phyloP scores from a whole-genome alignment of 441 rosid species.

The Croton laevigatus region DNA sequence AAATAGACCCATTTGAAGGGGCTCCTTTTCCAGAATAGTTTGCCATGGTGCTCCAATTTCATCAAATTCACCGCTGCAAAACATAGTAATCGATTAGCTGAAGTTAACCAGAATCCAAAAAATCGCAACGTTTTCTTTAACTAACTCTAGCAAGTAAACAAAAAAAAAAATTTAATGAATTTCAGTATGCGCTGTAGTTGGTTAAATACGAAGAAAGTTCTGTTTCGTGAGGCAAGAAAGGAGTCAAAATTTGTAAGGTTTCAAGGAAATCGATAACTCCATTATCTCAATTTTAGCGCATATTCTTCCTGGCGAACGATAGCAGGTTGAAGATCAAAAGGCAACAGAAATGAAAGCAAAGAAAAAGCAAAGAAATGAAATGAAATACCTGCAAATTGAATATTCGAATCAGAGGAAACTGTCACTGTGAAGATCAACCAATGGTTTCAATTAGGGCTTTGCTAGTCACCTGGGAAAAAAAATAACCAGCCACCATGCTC shows the following conservation, averaged over 20 bases:
- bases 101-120: background rate
- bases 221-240: background rate
- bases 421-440: background rate
- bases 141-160: background rate
- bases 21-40: constrained; percentile 55
- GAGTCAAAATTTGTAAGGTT: constrained; percentile 7
- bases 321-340: background rate
- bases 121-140: background rate
- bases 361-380: background rate
- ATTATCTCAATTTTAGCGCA: background rate
- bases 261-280: background rate
- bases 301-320: background rate
- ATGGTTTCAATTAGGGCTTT: too few relatives aligned
- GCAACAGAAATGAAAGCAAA: background rate
- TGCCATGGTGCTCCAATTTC: constrained; percentile 64
- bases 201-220: background rate
- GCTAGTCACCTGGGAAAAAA: background rate
- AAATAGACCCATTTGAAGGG: constrained; percentile 70
- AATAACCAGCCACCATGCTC: background rate
- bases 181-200: background rate
- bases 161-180: too few relatives aligned
- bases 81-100: background rate
- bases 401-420: background rate
- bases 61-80: constrained; percentile 29
- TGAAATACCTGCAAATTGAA: background rate